phyloP scores from a whole-genome alignment of 495 filamentous ascomycete species.

The Xylaria nigripes region DNA sequence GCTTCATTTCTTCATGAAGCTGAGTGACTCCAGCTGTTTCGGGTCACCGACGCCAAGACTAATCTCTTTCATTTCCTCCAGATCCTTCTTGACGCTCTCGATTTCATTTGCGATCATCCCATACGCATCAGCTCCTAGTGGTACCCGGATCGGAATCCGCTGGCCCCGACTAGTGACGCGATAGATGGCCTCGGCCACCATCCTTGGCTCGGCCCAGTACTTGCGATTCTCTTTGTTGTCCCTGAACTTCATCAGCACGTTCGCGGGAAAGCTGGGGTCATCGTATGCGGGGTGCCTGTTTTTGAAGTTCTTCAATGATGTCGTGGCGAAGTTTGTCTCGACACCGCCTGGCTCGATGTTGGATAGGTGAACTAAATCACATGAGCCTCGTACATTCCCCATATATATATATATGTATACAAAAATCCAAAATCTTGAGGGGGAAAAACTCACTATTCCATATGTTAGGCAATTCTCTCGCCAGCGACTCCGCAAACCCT shows the following conservation, averaged over 20 bases:
- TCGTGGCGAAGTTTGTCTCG: conserved; percentile 36
- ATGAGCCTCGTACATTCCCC: no score
- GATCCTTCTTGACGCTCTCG: conserved; percentile 20
- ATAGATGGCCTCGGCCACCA: conserved; percentile 33
- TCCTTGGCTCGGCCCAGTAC: conserved; percentile 30
- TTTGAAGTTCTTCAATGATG: conserved; percentile 15
- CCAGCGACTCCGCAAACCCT: conserved; percentile 46
- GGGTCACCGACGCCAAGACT: conserved; percentile 24
- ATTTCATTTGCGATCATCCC: conserved; percentile 28
- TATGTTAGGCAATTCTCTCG: conserved; percentile 39
- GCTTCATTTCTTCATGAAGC: conserved; percentile 18
- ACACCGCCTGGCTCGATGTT: conserved; percentile 45
- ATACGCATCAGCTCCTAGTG: conserved; percentile 39
- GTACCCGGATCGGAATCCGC: conserved; percentile 36
- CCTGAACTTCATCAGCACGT: conserved; percentile 29
- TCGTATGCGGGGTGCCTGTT: conserved; percentile 33
- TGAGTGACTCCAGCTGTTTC: conserved; percentile 20
- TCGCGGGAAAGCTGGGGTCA: conserved; percentile 28
- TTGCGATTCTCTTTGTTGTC: conserved; percentile 21
- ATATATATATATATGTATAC: no score
- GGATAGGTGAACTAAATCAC: conserved; percentile 38
- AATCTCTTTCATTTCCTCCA: conserved; percentile 32
- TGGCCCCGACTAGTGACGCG: conserved; percentile 27
- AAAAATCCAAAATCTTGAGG: no score
- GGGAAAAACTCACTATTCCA: conserved; percentile 42